Base-by-base conservation (phyloP, 1,284 basidiomycete species). In the Puccinia hordei region DNA sequence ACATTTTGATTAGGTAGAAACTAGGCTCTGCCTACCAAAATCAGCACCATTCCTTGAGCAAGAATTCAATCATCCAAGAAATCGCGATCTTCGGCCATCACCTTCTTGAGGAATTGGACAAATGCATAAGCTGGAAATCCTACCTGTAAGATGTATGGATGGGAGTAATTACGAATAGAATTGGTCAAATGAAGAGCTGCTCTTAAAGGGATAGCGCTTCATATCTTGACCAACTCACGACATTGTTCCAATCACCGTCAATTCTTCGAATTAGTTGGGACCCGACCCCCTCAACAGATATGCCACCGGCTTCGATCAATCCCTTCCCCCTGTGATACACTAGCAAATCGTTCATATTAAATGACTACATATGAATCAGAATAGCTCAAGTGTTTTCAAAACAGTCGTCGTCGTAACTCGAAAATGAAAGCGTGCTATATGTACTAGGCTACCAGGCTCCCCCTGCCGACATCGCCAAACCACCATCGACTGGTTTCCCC, bases 201-300 rank as follows among this genome's bases (percentile, higher is more conserved):
- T 5, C 41, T 24, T 22, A 35, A 55, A 57, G 13, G 27, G 57
- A 5, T 59, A 15, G 57, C 4, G 27, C 24, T 30, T 1, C 30
- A 33, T 1, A 59, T 8, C 46, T 19, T 49, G 17, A 19, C 17
- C 17, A 8, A 68, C 65, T 38, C 24, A 78, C 74, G 27, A 76
- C 49, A 66, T 76, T 76, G 61, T 76, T 76, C 53, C 57, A 76
- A 66, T 76, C 74, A 66, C 74, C 74, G 35, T 76, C 59, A 27
- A 76, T 76, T 27, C 74, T 44, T 51, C 61, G 38, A 65, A 76
- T 66, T 1, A 76, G 51, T 51, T 76, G 74, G 49, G 59, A 63
- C 0, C 74, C 74, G 1, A 76, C 44, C 17, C 74, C 74, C 49
- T 76, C 53, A 30, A 76, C 46, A 38, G 74, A 57, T 33, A 76